Conservation (phyloP, 164 flowering plant species). For the Pachysandra terminalis region DNA sequence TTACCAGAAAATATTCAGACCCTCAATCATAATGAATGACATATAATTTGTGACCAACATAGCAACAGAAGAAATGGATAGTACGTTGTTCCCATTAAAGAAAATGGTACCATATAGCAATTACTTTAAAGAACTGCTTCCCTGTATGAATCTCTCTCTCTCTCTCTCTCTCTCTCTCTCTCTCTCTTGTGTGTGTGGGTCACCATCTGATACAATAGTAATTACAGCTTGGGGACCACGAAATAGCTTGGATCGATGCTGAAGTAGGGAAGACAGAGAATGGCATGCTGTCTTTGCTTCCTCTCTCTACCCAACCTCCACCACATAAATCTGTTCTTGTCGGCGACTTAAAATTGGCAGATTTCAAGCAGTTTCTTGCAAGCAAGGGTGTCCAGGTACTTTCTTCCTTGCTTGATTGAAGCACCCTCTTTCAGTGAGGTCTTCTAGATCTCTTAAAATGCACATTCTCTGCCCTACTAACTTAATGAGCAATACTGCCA, state of each 20-base stretch:
- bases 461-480: no score
- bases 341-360: conserved; percentile 93
- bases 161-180: no score
- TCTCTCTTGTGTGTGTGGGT: not conserved
- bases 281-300: conserved; percentile 65
- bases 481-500: no score
- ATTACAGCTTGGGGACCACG: conserved; percentile 89
- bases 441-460: not conserved
- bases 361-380: conserved; percentile 89
- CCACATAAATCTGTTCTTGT: conserved; percentile 90
- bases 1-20: not conserved
- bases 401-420: conserved; percentile 5
- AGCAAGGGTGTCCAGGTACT: conserved; percentile 87
- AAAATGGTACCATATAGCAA: not conserved
- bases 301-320: conserved; percentile 66
- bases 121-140: not conserved
- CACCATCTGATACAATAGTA: conserved; percentile 10
- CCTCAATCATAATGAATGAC: not conserved
- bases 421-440: not conserved
- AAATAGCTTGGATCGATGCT: conserved; percentile 95
- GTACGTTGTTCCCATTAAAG: not conserved
- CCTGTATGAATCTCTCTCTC: not conserved
- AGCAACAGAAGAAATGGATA: no score
- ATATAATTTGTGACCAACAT: no score
- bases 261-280: conserved; percentile 78